A percentile compares a stretch with the other conserved stretches of the same genome.
phyloP scores from a whole-genome alignment of 495 filamentous ascomycete species.

The Tuber umbilicatum region DNA sequence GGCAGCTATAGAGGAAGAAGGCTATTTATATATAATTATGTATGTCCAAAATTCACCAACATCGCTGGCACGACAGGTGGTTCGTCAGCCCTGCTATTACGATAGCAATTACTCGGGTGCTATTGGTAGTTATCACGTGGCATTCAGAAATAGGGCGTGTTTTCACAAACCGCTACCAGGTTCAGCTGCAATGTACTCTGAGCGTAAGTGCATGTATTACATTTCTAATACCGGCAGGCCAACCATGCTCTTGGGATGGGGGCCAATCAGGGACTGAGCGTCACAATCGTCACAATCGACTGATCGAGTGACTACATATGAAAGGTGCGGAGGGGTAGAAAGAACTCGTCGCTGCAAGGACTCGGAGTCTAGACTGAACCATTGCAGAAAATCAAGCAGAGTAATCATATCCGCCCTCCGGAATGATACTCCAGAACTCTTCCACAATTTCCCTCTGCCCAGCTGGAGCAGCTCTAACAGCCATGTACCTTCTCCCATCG shows the following conservation, averaged over 20 bases:
- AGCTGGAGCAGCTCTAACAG: slow-evolving; percentile 58
- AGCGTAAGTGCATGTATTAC: background rate
- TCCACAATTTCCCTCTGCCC: slow-evolving; percentile 71
- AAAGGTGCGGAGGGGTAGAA: background rate
- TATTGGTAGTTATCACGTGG: background rate
- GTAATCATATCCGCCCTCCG: slow-evolving; percentile 53
- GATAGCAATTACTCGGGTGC: background rate
- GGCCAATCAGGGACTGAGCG: background rate
- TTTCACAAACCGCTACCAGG: background rate
- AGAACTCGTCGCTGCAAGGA: background rate
- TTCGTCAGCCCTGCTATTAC: background rate
- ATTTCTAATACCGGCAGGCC: background rate
- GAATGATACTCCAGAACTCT: slow-evolving; percentile 67
- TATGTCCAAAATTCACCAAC: background rate
- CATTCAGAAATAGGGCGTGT: background rate
- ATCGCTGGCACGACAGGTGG: background rate
- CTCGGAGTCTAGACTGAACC: background rate
- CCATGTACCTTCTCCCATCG: slow-evolving; percentile 74
- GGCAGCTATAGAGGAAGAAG: background rate
- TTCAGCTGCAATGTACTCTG: background rate
- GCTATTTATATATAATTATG: background rate
- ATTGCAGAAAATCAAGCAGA: slow-evolving; percentile 28
- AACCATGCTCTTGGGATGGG: background rate
- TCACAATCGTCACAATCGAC: background rate
- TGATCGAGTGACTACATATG: background rate